These are phyloP conservation scores for Lentinula raphanica DNA, from an alignment of 768 basidiomycete genomes.

Conservation along the genomic window DNA sequence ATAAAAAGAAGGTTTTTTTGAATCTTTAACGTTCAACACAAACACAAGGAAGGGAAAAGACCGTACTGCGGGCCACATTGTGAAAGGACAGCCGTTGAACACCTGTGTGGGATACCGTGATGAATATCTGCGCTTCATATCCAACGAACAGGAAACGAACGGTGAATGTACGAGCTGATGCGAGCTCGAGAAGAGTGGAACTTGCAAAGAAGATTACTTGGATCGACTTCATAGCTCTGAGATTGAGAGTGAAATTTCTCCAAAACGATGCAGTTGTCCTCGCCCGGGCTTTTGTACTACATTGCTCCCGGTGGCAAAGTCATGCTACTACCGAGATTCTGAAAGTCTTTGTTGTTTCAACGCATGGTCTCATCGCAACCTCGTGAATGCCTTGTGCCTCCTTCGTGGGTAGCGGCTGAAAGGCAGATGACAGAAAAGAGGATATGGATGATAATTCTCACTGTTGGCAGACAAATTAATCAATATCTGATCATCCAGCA, in stretches of 20 bases:
- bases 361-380: not conserved
- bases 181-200: not conserved
- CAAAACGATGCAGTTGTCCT: not conserved
- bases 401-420: not conserved
- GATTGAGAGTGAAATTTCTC: not conserved
- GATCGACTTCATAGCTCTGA: not conserved
- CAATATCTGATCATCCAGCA: not conserved
- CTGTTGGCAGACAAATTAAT: not conserved
- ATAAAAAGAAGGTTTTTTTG: not conserved
- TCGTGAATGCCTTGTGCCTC: not conserved
- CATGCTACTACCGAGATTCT: not conserved
- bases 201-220: not conserved
- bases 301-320: not conserved
- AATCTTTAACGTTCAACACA: conserved; percentile 10
- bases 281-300: not conserved
- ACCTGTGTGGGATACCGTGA: conserved; percentile 20
- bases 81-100: conserved; percentile 43
- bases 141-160: too few species aligned
- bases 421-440: not conserved
- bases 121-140: not conserved
- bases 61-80: conserved; percentile 33
- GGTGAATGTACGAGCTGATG: conserved; percentile 2
- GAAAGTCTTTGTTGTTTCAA: not conserved
- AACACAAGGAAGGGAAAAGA: conserved; percentile 29
- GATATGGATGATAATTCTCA: not conserved